These are phyloP conservation scores for Neurospora sp. DNA, from an alignment of 495 filamentous ascomycete species.

Conservation along the genomic window DNA sequence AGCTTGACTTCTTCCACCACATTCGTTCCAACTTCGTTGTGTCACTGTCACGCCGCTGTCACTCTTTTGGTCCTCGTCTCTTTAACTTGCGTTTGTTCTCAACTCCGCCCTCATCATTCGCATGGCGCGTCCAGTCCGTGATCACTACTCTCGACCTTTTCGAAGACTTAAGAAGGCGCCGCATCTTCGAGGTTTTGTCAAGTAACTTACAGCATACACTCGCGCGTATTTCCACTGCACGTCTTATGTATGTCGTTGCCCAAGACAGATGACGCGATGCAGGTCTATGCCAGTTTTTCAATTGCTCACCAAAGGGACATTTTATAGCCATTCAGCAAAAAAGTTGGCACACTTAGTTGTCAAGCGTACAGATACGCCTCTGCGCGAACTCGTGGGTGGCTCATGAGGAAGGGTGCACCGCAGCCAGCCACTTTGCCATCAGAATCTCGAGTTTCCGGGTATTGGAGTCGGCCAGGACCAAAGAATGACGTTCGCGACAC, in stretches of 20 bases:
- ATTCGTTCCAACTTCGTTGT: background rate
- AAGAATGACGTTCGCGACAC: background rate
- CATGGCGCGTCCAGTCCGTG: background rate
- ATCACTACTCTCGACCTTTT: background rate
- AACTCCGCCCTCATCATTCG: background rate
- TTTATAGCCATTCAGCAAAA: background rate
- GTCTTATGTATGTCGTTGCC: background rate
- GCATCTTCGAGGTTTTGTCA: background rate
- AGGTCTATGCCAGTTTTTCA: background rate
- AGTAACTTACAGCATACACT: constrained; percentile 44
- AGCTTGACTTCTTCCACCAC: background rate
- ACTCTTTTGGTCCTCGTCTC: background rate
- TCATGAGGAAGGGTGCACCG: background rate
- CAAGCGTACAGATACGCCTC: background rate
- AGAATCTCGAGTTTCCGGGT: background rate
- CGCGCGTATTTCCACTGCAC: constrained; percentile 36
- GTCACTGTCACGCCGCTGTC: background rate
- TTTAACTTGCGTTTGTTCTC: background rate
- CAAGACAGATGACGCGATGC: background rate
- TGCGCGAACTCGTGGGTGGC: background rate
- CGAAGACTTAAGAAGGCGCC: background rate
- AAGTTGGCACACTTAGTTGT: background rate
- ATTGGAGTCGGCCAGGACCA: background rate
- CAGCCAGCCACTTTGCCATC: background rate
- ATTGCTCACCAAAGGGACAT: background rate